A percentile compares a stretch with the other conserved stretches of the same genome.
Conservation (phyloP, 2,329 filamentous ascomycete genomes). For the Calonectria crousiana region DNA sequence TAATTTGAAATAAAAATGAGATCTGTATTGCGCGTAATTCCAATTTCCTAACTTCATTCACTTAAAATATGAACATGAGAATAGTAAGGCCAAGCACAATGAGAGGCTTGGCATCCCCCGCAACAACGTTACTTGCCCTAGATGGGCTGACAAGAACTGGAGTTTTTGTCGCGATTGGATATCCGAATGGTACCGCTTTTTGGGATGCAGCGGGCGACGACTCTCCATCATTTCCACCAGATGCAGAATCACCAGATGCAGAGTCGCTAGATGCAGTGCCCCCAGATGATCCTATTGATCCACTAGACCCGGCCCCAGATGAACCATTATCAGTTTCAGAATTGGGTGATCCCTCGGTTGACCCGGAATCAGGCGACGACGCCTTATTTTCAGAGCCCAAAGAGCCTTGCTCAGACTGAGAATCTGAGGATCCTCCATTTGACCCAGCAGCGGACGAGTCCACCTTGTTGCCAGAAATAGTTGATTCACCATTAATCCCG, state of each 20-base stretch:
- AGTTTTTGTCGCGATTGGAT: neutral
- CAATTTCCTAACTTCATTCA: neutral
- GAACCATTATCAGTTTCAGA: neutral
- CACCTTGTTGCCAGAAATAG: neutral
- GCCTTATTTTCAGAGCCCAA: neutral
- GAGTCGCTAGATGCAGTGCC: neutral
- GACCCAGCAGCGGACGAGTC: neutral
- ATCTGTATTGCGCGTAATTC: neutral
- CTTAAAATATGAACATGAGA: neutral
- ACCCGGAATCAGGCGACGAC: neutral
- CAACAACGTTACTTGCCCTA: neutral
- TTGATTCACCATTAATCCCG: neutral
- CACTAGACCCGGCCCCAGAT: neutral
- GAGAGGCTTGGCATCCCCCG: neutral
- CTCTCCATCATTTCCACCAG: neutral
- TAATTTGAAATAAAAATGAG: neutral
- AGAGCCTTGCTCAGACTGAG: neutral
- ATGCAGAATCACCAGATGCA: neutral
- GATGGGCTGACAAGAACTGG: neutral
- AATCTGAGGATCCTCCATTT: neutral
- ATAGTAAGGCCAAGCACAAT: neutral
- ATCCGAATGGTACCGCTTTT: neutral
- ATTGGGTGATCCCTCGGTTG: neutral
- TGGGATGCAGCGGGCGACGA: neutral
- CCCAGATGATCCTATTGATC: neutral